Conservation (phyloP, 2,329 filamentous ascomycete species). For the Colletotrichum sp. region DNA sequence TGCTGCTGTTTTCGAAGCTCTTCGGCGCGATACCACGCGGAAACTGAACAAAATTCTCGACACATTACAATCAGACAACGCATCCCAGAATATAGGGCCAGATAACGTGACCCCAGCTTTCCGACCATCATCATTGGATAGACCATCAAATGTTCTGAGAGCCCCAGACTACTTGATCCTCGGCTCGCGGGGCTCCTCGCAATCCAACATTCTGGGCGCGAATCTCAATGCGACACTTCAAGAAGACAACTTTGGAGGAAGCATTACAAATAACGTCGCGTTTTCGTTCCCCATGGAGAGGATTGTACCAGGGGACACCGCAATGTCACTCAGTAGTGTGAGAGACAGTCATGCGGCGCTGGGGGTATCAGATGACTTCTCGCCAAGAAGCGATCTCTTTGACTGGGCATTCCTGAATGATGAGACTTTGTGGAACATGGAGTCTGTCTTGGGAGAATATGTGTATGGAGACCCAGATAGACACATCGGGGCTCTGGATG, state of each 20-base stretch:
- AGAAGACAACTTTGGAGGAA: neutral
- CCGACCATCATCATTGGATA: neutral
- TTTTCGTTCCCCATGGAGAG: neutral
- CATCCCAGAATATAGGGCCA: neutral
- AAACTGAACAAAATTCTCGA: conserved; percentile 8
- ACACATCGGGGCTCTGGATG: neutral
- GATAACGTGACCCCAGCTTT: neutral
- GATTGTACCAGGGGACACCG: neutral
- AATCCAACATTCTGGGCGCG: neutral
- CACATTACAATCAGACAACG: neutral
- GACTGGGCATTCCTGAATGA: conserved; percentile 22
- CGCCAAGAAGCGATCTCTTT: neutral
- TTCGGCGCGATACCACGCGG: conserved; percentile 26
- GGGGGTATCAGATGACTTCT: neutral
- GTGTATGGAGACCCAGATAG: conserved; percentile 18
- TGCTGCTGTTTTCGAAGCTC: conserved; percentile 28
- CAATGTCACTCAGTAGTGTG: neutral
- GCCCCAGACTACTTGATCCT: neutral
- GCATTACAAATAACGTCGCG: neutral
- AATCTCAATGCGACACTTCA: neutral
- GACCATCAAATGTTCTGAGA: neutral
- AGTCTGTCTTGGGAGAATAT: conserved; percentile 21
- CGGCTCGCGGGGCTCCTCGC: neutral
- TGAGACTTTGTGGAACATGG: conserved; percentile 23
- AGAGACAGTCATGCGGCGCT: neutral